These are phyloP conservation scores for Pythium dissimile DNA, from an alignment of 352 stramenopile species.

Conservation along the genomic window DNA sequence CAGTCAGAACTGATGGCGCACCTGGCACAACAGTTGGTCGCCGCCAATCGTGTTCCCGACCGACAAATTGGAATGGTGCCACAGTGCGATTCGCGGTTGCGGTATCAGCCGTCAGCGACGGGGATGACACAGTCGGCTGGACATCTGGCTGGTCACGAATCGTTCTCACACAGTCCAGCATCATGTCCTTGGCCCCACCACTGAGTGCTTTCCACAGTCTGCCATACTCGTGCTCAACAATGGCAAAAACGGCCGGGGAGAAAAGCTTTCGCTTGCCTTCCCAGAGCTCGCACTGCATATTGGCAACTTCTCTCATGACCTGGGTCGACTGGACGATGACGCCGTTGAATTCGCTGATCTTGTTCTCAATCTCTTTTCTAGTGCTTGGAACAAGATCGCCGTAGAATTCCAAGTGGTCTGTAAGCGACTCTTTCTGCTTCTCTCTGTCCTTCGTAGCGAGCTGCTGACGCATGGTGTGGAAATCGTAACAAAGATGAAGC, in stretches of 20 bases:
- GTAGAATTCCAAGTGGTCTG: conserved; percentile 55
- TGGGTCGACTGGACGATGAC: conserved; percentile 54
- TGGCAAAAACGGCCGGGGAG: conserved; percentile 25
- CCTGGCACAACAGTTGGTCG: background rate
- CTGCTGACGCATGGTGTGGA: conserved; percentile 50
- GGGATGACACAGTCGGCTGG: background rate
- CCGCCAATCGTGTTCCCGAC: conserved; percentile 3
- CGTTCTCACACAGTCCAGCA: conserved; percentile 12
- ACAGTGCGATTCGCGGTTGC: background rate
- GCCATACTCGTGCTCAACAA: conserved; percentile 43
- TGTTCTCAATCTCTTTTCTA: conserved; percentile 56
- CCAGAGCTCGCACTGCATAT: conserved; percentile 52
- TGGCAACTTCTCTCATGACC: conserved; percentile 50
- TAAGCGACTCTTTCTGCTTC: conserved; percentile 41
- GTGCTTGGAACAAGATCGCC: conserved; percentile 58
- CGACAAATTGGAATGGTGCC: conserved; percentile 15
- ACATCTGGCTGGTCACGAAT: conserved; percentile 7
- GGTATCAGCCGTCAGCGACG: background rate
- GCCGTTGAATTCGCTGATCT: conserved; percentile 60
- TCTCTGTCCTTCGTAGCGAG: conserved; percentile 43
- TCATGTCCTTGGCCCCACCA: conserved; percentile 52
- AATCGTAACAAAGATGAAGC: conserved; percentile 51
- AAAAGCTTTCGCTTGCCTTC: conserved; percentile 35
- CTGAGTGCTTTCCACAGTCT: conserved; percentile 42
- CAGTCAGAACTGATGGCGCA: conserved; percentile 9